These are phyloP conservation scores for Gyromitra esculenta DNA, from an alignment of 2,329 filamentous ascomycete genomes.

Conservation along the genomic window DNA sequence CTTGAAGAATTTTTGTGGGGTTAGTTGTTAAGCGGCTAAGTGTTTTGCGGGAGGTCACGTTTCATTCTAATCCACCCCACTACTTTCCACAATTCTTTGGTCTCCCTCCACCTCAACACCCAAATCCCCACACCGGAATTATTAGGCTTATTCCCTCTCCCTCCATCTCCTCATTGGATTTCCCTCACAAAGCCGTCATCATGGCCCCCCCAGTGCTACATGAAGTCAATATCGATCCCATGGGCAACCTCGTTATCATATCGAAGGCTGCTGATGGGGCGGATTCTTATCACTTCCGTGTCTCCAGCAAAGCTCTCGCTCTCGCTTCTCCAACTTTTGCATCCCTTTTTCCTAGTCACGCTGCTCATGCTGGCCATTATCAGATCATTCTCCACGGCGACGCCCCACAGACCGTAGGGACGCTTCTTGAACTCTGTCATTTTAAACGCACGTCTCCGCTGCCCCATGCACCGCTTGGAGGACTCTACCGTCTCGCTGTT, in stretches of 20 bases:
- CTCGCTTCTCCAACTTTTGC: conserved; percentile 45
- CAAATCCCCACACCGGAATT: background rate
- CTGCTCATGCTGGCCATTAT: conserved; percentile 17
- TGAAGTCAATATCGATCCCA: conserved; percentile 27
- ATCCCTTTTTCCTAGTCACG: conserved; percentile 29
- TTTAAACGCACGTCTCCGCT: conserved; percentile 30
- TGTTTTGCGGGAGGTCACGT: background rate
- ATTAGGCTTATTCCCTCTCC: background rate
- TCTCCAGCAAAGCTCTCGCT: conserved; percentile 46
- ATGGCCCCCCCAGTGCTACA: background rate
- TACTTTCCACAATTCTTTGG: background rate
- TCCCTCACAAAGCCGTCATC: background rate
- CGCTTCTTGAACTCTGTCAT: conserved; percentile 37
- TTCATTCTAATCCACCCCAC: background rate
- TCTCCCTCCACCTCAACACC: background rate
- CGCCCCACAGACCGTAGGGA: conserved; percentile 13
- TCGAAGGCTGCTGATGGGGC: background rate
- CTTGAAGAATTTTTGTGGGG: background rate
- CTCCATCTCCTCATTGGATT: background rate
- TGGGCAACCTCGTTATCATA: conserved; percentile 35
- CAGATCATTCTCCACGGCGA: conserved; percentile 16
- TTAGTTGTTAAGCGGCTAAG: background rate
- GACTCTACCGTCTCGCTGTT: conserved; percentile 8
- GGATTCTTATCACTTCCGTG: conserved; percentile 20
- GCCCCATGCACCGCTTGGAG: conserved; percentile 10